A percentile compares a stretch with the other conserved stretches of the same genome.
phyloP scores from a whole-genome alignment of 805 yeast species.

The Suhomyces prunicola region DNA sequence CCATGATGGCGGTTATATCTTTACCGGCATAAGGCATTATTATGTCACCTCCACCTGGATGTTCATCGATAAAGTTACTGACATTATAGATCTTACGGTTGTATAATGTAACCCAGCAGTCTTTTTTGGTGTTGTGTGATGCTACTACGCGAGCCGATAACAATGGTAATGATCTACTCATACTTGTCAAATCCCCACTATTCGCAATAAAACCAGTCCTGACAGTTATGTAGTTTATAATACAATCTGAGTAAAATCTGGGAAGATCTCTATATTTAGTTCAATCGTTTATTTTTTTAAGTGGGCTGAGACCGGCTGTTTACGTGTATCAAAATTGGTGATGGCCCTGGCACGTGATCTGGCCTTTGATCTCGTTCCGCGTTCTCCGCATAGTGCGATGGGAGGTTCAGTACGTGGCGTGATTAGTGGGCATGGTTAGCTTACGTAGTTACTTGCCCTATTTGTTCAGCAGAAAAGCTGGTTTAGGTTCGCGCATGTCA shows the following conservation, averaged over 20 bases:
- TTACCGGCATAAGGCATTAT: conserved; percentile 57
- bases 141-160: conserved; percentile 52
- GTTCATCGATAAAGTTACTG: conserved; percentile 67
- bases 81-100: conserved; percentile 83
- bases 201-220: background rate
- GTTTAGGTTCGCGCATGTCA: background rate
- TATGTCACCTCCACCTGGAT: conserved; percentile 66
- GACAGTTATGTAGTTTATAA: background rate
- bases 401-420: background rate
- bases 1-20: conserved; percentile 69
- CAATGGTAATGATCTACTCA: conserved; percentile 50
- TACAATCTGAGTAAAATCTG: background rate
- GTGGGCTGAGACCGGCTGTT: conserved; percentile 2
- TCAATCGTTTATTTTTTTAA: background rate
- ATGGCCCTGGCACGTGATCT: background rate
- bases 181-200: background rate
- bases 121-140: conserved; percentile 48
- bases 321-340: background rate
- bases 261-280: background rate
- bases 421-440: background rate
- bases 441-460: background rate
- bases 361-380: background rate
- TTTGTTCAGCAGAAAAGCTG: background rate
- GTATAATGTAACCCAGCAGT: conserved; percentile 80
- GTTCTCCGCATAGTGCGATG: background rate